phyloP scores from a whole-genome alignment of 345 rosid species.

The Brassica cretica region DNA sequence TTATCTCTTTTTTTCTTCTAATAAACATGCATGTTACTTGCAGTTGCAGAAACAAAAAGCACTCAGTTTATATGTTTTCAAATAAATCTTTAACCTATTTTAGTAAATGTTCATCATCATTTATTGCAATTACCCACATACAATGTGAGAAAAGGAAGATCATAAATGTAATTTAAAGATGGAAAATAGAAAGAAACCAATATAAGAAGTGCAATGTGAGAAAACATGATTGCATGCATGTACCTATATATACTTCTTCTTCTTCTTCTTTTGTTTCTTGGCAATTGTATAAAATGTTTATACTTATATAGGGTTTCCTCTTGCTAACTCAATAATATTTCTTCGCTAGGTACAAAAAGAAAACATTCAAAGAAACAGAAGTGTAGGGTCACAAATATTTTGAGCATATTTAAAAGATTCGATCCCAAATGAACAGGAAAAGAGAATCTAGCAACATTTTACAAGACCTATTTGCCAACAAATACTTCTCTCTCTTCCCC shows the following conservation, averaged over 20 bases:
- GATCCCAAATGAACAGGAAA: conserved; percentile 39
- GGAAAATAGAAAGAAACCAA: neutral
- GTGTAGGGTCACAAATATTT: conserved; percentile 33
- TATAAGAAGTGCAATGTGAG: neutral
- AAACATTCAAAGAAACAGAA: conserved; percentile 4
- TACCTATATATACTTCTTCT: neutral
- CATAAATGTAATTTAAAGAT: neutral
- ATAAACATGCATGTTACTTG: neutral
- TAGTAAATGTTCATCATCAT: neutral
- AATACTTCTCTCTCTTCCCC: conserved; percentile 13
- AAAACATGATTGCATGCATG: conserved; percentile 15
- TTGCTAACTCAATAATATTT: conserved; percentile 1
- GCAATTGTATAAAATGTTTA: neutral
- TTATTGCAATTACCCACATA: conserved; percentile 1
- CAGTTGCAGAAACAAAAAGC: neutral
- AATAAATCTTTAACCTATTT: neutral
- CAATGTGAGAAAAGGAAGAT: neutral
- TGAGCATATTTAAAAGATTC: conserved; percentile 34
- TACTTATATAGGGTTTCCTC: neutral
- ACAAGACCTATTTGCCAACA: conserved; percentile 37
- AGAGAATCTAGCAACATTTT: conserved; percentile 38
- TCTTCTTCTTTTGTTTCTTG: neutral
- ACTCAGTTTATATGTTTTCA: neutral
- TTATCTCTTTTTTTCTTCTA: neutral
- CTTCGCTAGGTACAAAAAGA: neutral